Conservation (phyloP, 2,329 filamentous ascomycete genomes). For the Colletotrichum sp. region DNA sequence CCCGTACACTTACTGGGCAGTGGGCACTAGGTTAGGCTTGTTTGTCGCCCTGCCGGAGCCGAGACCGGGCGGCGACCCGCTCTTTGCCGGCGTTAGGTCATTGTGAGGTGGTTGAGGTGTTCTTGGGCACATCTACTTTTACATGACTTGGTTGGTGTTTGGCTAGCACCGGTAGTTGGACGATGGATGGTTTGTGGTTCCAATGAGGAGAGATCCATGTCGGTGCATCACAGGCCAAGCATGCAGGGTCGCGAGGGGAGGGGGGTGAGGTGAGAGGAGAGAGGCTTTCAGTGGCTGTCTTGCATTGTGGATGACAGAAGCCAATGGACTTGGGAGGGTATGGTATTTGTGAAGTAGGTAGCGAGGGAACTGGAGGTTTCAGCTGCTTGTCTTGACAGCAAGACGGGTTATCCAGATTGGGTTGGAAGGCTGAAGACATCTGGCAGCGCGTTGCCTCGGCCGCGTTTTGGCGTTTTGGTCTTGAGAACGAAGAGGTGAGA, state of each 20-base stretch:
- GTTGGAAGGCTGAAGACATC: background rate
- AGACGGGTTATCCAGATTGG: background rate
- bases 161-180: conserved; percentile 2
- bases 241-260: conserved; percentile 8
- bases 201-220: background rate
- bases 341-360: background rate
- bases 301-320: background rate
- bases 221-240: background rate
- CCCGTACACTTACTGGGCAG: background rate
- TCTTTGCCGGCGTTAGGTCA: conserved; percentile 5
- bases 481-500: background rate
- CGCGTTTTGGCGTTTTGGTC: background rate
- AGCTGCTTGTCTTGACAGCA: background rate
- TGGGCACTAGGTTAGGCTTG: background rate
- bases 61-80: conserved; percentile 4
- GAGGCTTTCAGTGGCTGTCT: background rate
- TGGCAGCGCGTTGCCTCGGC: background rate
- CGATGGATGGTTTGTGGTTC: background rate
- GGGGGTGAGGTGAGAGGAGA: background rate
- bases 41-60: conserved; percentile 4
- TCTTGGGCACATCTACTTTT: background rate
- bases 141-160: background rate
- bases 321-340: background rate
- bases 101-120: background rate
- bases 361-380: background rate